Evolutionary conservation across 2,329 filamentous ascomycete species (phyloP), one percentile per base, ranked within the genome.

Genomic region (Ophiostoma fasciatum): DNA sequence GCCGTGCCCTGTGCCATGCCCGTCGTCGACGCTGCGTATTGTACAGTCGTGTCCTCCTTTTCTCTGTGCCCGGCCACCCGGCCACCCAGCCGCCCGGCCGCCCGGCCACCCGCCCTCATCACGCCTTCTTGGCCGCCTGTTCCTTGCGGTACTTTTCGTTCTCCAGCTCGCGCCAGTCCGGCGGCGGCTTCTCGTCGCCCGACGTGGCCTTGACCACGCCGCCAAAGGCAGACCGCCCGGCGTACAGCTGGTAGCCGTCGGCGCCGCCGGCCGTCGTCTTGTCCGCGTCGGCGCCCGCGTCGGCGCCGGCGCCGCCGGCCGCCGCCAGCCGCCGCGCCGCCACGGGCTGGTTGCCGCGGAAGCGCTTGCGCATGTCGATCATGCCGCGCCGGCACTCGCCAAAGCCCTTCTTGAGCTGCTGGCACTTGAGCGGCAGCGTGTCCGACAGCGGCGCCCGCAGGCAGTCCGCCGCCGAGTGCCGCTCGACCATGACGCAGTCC

Each of bases 351-450:
- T 96, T 96, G 40, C 90, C 90, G 38, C 90, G 74, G 61, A 98
- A 96, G 23, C 90, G 80, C 64, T 96, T 96, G 56, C 90, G 82
- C 90, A 98, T 98, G 57, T 98, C 90, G 48, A 96, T 81, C 74
- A 93, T 75, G 46, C 90, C 90, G 46, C 88, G 81, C 53, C 93
- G 92, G 71, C 90, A 98, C 55, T 94, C 83, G 55, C 83, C 82
- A 51, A 92, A 90, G 31, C 85, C 84, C 56, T 84, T 87, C 56
- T 88, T 84, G 41, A 98, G 71, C 59, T 94, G 88, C 55, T 88
- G 84, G 61, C 90, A 98, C 59, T 80, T 78, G 18, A 72, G 78
- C 15, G 90, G 88, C 12, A 98, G 75, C 7, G 77, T 78, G 44
- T 90, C 78, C 55, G 75, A 66, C 44, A 93, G 75, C 4, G 88